phyloP scores from a whole-genome alignment of 2,329 filamentous ascomycete genomes.

The Pseudogymnoascus sp. region DNA sequence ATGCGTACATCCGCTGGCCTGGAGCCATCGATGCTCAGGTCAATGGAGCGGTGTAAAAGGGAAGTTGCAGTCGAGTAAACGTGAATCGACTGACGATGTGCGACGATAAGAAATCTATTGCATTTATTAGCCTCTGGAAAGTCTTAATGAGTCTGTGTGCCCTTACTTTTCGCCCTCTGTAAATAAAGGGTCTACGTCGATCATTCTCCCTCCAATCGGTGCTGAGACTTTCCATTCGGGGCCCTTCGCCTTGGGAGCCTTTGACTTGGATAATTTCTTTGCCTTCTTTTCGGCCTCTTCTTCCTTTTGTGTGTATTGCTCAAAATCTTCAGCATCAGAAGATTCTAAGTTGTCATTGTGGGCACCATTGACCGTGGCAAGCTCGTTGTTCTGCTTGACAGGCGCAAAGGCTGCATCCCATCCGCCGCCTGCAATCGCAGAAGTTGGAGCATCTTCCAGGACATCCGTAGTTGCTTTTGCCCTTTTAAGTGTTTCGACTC shows the following conservation, averaged over 20 bases:
- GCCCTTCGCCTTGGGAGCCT: conserved; percentile 17
- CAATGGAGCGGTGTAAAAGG: conserved; percentile 66
- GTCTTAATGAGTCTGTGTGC: neutral
- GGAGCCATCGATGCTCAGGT: conserved; percentile 34
- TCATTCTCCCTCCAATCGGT: conserved; percentile 57
- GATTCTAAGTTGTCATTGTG: conserved; percentile 13
- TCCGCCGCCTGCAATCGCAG: conserved; percentile 10
- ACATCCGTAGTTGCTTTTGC: conserved; percentile 22
- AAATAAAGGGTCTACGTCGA: conserved; percentile 57
- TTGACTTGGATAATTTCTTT: conserved; percentile 29
- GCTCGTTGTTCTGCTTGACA: conserved; percentile 16
- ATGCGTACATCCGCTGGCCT: conserved; percentile 24
- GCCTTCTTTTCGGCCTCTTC: conserved; percentile 9
- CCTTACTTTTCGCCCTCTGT: conserved; percentile 51
- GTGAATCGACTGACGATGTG: conserved; percentile 67
- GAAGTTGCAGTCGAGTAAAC: conserved; percentile 78
- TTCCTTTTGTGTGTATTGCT: conserved; percentile 15
- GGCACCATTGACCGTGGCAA: conserved; percentile 19
- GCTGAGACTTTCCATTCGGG: conserved; percentile 51
- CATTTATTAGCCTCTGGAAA: neutral
- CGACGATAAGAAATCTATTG: conserved; percentile 60
- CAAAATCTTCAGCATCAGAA: conserved; percentile 20
- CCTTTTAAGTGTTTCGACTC: conserved; percentile 24
- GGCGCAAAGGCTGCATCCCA: conserved; percentile 26
- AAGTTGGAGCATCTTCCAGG: conserved; percentile 12